phyloP scores from a whole-genome alignment of 1,139 yeast species.

The Protomyces arabidopsidicola region DNA sequence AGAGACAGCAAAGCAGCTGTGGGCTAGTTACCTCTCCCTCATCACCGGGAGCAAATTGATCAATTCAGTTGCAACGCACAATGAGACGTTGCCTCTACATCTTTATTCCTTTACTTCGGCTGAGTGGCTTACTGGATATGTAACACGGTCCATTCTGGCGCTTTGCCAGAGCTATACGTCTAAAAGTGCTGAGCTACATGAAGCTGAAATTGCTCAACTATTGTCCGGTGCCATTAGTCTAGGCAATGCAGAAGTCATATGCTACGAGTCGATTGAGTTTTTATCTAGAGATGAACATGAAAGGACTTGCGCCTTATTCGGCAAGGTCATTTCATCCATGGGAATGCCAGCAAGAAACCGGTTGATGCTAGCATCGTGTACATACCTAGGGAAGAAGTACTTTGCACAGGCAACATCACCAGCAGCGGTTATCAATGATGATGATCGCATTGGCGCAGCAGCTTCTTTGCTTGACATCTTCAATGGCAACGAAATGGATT shows the following conservation, averaged over 20 bases:
- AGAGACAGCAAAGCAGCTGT: neutral
- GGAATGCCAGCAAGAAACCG: neutral
- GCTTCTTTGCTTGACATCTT: neutral
- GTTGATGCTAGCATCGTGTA: neutral
- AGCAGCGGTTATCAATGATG: neutral
- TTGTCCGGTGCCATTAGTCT: neutral
- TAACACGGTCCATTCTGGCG: neutral
- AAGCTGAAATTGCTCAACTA: neutral
- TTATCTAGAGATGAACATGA: neutral
- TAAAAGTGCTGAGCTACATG: neutral
- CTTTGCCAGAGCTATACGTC: neutral
- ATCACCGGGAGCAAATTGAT: conserved; percentile 3
- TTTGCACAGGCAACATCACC: neutral
- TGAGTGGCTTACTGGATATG: neutral
- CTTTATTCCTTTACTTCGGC: neutral
- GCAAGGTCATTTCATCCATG: neutral
- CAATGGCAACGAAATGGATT: neutral
- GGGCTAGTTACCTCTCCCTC: neutral
- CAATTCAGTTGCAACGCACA: neutral
- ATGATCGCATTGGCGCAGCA: conserved; percentile 13
- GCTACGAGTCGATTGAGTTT: neutral
- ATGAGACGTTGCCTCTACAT: neutral
- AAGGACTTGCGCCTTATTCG: too few relatives aligned
- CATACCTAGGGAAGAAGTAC: neutral
- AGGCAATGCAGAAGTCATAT: neutral